phyloP scores from a whole-genome alignment of 768 basidiomycete genomes.

The Chalciporus pseudorubinellus region DNA sequence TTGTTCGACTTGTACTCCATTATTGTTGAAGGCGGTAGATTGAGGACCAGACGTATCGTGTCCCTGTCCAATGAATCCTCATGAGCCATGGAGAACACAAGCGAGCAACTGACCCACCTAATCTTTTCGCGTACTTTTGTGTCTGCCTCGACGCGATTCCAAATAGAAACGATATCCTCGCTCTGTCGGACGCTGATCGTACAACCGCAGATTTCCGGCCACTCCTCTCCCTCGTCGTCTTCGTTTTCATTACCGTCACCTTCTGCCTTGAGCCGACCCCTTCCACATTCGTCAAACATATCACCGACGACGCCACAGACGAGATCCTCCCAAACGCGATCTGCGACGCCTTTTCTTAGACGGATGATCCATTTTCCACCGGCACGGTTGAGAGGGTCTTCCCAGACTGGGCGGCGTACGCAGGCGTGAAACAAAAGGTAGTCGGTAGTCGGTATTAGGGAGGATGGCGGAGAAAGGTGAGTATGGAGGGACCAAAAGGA shows the following conservation, averaged over 20 bases:
- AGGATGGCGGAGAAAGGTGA: conserved; percentile 83
- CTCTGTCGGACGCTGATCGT: conserved; percentile 91
- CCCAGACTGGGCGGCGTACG: conserved; percentile 91
- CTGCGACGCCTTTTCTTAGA: conserved; percentile 84
- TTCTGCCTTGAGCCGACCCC: conserved; percentile 27
- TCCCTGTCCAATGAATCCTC: conserved; percentile 49
- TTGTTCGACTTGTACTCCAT: conserved; percentile 97
- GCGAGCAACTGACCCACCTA: conserved; percentile 52
- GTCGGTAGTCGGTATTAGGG: conserved; percentile 86
- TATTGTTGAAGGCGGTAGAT: conserved; percentile 70
- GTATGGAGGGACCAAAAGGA: conserved; percentile 96
- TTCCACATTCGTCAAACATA: conserved; percentile 71
- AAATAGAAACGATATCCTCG: conserved; percentile 92
- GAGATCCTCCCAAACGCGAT: conserved; percentile 89
- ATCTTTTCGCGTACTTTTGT: conserved; percentile 75
- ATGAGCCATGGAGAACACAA: neutral
- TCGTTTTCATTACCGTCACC: conserved; percentile 36
- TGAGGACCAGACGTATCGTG: conserved; percentile 71
- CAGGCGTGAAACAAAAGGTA: conserved; percentile 88
- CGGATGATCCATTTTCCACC: conserved; percentile 97
- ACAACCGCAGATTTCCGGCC: conserved; percentile 90
- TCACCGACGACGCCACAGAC: conserved; percentile 87
- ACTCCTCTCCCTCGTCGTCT: conserved; percentile 42
- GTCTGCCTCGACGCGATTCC: conserved; percentile 85
- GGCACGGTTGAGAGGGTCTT: conserved; percentile 81